Conservation (phyloP, 192 early-diverging fungal species). For the Linnemannia elongata region DNA sequence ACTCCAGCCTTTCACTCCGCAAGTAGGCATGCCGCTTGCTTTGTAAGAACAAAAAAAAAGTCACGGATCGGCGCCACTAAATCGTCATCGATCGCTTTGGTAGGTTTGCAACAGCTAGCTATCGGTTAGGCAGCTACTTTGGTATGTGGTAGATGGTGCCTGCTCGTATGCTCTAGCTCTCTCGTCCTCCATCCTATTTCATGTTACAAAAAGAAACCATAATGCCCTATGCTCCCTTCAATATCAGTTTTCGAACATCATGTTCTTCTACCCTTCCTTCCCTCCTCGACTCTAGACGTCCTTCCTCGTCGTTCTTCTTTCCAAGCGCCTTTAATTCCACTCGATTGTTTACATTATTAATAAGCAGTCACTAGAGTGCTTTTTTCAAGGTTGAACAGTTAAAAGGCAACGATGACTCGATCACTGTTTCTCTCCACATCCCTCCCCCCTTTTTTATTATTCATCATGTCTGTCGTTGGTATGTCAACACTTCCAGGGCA, state of each 20-base stretch:
- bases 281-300: background rate
- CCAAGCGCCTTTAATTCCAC: background rate
- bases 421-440: background rate
- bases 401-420: background rate
- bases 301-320: background rate
- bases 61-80: background rate
- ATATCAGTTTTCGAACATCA: no score
- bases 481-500: constrained; percentile 4
- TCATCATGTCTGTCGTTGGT: constrained; percentile 55
- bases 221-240: no score
- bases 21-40: background rate
- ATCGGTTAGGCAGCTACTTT: no score
- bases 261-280: background rate
- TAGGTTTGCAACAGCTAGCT: no score
- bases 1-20: background rate
- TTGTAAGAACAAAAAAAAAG: background rate
- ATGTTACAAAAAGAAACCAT: no score
- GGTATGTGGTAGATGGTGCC: no score
- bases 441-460: constrained; percentile 4
- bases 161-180: no score
- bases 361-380: constrained; percentile 6
- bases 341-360: constrained; percentile 13
- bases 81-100: background rate
- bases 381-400: background rate
- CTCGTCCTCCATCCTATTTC: no score